These are phyloP conservation scores for Teratosphaeria zuluensis DNA, from an alignment of 2,329 filamentous ascomycete genomes.

Conservation along the genomic window DNA sequence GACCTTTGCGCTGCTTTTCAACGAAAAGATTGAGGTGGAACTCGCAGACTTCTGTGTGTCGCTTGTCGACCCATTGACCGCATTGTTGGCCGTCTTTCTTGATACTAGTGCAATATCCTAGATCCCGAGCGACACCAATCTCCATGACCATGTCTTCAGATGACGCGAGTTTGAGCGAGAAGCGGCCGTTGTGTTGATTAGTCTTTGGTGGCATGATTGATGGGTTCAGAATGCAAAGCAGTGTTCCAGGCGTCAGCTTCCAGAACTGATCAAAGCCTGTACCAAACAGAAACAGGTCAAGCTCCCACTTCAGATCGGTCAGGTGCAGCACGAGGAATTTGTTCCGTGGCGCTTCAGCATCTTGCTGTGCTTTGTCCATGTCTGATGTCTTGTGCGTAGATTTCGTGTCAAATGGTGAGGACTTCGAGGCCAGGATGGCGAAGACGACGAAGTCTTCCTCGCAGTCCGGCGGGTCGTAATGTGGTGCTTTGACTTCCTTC, in stretches of 20 bases:
- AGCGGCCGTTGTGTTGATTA: slow-evolving; percentile 67
- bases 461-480: slow-evolving; percentile 69
- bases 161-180: slow-evolving; percentile 75
- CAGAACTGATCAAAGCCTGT: slow-evolving; percentile 86
- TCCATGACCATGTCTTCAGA: slow-evolving; percentile 85
- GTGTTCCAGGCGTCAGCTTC: slow-evolving; percentile 84
- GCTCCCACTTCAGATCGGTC: slow-evolving; percentile 78
- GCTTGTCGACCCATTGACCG: slow-evolving; percentile 73
- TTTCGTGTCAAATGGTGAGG: slow-evolving; percentile 60
- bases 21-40: slow-evolving; percentile 81
- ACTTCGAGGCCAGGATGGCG: slow-evolving; percentile 80
- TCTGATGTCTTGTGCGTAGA: slow-evolving; percentile 35
- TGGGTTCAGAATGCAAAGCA: slow-evolving; percentile 87
- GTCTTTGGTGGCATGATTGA: slow-evolving; percentile 78
- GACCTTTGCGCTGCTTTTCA: slow-evolving; percentile 54
- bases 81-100: slow-evolving; percentile 79
- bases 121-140: slow-evolving; percentile 71
- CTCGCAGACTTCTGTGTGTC: slow-evolving; percentile 84
- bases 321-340: slow-evolving; percentile 92
- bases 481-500: slow-evolving; percentile 68
- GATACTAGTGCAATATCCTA: slow-evolving; percentile 78
- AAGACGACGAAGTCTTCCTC: slow-evolving; percentile 87
- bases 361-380: slow-evolving; percentile 9
- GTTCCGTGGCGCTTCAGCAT: slow-evolving; percentile 46
- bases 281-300: slow-evolving; percentile 88